Evolutionary conservation across 768 basidiomycete species (phyloP), one percentile per base, ranked within the genome.

Genomic region (Lactarius sp.): DNA sequence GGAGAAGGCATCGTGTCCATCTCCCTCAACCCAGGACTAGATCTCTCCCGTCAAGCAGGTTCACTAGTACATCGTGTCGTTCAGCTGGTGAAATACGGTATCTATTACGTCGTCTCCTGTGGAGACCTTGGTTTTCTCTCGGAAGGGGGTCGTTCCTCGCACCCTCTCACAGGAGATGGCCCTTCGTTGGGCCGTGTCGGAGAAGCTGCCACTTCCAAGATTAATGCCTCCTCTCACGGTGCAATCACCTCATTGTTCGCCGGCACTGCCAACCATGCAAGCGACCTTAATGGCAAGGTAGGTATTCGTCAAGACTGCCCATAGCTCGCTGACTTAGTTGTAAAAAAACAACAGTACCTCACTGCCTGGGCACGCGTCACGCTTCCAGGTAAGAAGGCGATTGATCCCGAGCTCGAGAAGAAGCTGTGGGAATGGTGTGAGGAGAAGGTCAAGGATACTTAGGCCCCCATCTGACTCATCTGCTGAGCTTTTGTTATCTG

Each of bases 1-100:
- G 68, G 62, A 49, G 62, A 70, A 5, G 46, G 46, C 50, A 66
- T 75, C 44, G 68, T 72, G 2, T 68, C 71, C 3, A 70, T 47
- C 37, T 54, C 57, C 22, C 37, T 66, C 20, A 20, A 59, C 20
- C 27, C 57, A 14, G 66, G 63, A 46, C 39, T 56, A 8, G 42
- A 59, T 31, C 16, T 66, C 27, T 2, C 56, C 36, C 37, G 37
- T n/a, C 44, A 62, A 10, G n/a, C 59, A 47, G 39, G 34, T 6
- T 36, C 42, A 16, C 16, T 65, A 1, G 1, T 44, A 12, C 16
- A 37, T 2, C 37, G 27, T 16, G 0, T 65, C 13, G 37, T 20
- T 39, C 39, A 20, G 27, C 6, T 58, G 3, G 6, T 55, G n/a
- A 51, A 36, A 53, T 53, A 37, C 20, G 52, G 41, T 1, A 6